A percentile compares a stretch with the other conserved stretches of the same genome.
Conservation (phyloP, 352 stramenopile species). For the Pythium monospermum region DNA sequence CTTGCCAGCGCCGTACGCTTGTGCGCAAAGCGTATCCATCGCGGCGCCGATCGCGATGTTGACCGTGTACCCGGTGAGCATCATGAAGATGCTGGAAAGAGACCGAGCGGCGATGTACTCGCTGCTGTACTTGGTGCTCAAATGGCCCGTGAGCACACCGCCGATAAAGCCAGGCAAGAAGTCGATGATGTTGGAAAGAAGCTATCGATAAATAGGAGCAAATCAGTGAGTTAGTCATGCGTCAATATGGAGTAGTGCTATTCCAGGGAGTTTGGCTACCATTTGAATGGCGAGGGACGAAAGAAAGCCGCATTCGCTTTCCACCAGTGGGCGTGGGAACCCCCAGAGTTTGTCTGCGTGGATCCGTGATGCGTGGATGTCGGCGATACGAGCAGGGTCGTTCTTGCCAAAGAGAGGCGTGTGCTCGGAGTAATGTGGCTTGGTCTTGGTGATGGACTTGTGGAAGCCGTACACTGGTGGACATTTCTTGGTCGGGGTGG, state of each 20-base stretch:
- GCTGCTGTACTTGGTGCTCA: conserved; percentile 52
- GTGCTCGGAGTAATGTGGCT: conserved; percentile 15
- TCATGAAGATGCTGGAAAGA: conserved; percentile 75
- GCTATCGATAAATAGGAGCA: conserved; percentile 22
- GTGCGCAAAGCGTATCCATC: conserved; percentile 87
- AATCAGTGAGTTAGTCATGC: no score
- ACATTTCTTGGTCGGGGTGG: not conserved
- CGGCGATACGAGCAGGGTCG: conserved; percentile 16
- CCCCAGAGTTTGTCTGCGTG: conserved; percentile 17
- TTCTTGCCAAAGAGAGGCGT: conserved; percentile 11
- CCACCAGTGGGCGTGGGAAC: conserved; percentile 22
- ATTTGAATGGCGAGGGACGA: conserved; percentile 31
- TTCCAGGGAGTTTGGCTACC: no score
- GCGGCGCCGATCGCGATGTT: conserved; percentile 80
- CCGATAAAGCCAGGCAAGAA: conserved; percentile 62
- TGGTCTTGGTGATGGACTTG: not conserved
- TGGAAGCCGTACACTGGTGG: not conserved
- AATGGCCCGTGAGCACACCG: conserved; percentile 62
- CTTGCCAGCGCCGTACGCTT: conserved; percentile 83
- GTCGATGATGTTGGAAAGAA: conserved; percentile 66
- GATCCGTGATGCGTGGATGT: conserved; percentile 15
- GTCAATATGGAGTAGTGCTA: no score
- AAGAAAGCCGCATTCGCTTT: conserved; percentile 24
- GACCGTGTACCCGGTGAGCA: conserved; percentile 78
- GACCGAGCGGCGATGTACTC: conserved; percentile 75